phyloP scores from a whole-genome alignment of 768 basidiomycete species.

The Termitomyces sp. region DNA sequence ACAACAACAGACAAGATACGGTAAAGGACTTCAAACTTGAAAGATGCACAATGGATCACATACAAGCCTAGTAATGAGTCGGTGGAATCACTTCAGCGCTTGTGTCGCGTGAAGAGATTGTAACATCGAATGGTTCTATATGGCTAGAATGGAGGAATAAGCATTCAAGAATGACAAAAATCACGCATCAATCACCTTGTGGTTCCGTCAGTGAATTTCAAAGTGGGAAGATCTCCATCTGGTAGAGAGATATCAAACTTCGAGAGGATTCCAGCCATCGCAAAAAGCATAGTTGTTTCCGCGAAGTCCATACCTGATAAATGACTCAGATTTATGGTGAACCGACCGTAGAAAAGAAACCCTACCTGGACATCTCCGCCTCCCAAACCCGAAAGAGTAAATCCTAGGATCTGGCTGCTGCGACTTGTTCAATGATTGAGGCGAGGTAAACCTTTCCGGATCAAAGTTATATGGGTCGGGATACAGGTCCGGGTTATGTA shows the following conservation, averaged over 20 bases:
- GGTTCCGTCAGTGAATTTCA: slow-evolving; percentile 24
- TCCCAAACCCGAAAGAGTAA: slow-evolving; percentile 28
- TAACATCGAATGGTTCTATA: slow-evolving; percentile 17
- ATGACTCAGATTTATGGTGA: neutral
- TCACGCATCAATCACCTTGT: slow-evolving; percentile 20
- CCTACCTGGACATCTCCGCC: slow-evolving; percentile 26
- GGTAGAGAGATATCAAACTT: slow-evolving; percentile 22
- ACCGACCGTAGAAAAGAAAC: neutral
- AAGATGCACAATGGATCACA: neutral
- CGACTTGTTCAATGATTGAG: neutral
- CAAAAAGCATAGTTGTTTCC: slow-evolving; percentile 24
- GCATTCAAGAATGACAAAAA: neutral
- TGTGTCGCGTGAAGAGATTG: slow-evolving; percentile 7
- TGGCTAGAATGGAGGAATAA: slow-evolving; percentile 9
- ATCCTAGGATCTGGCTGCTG: slow-evolving; percentile 25
- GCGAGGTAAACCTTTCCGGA: slow-evolving; percentile 28
- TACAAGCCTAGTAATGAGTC: neutral
- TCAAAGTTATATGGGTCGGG: slow-evolving; percentile 33
- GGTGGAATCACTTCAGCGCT: too few species aligned
- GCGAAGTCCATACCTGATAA: slow-evolving; percentile 23
- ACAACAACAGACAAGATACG: too few species aligned
- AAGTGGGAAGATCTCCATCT: slow-evolving; percentile 4
- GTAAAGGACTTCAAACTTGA: neutral
- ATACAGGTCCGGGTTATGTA: slow-evolving; percentile 35
- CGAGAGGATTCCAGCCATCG: slow-evolving; percentile 25